Conservation (phyloP, 495 filamentous ascomycete species). For the Articulospora tetracladia region DNA sequence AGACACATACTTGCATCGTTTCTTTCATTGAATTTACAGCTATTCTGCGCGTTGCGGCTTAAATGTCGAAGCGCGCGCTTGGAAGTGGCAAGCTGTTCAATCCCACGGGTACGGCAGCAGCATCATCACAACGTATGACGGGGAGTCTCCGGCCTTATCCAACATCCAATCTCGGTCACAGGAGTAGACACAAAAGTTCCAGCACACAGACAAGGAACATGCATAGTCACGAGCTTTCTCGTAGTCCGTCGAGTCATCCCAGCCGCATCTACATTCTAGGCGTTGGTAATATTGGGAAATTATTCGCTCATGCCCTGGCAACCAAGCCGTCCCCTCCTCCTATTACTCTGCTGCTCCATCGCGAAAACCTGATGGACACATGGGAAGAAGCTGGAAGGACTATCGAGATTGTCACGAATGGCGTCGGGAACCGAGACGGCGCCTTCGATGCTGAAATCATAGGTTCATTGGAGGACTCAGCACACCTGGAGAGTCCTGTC, state of each 20-base stretch:
- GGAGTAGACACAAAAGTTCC: too few relatives aligned
- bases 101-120: too few relatives aligned
- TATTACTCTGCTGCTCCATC: slow-evolving; percentile 47
- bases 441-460: slow-evolving; percentile 15
- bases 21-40: too few relatives aligned
- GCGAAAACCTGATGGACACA: slow-evolving; percentile 31
- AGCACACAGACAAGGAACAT: too few relatives aligned
- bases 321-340: slow-evolving; percentile 29
- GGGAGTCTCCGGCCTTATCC: too few relatives aligned
- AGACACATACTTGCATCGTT: too few relatives aligned
- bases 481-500: background rate
- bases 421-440: background rate
- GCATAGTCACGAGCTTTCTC: too few relatives aligned
- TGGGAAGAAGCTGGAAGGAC: slow-evolving; percentile 32
- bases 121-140: too few relatives aligned
- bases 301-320: slow-evolving; percentile 40
- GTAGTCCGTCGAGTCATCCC: background rate
- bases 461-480: background rate
- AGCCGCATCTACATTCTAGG: slow-evolving; percentile 37
- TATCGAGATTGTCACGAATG: slow-evolving; percentile 11
- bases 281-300: slow-evolving; percentile 49
- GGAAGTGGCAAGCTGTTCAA: too few relatives aligned
- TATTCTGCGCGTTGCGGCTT: too few relatives aligned
- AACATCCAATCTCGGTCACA: too few relatives aligned
- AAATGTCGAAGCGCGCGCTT: too few relatives aligned